These are phyloP conservation scores for Aspergillus pseudoviridinutans DNA, from an alignment of 2,329 filamentous ascomycete species.

Conservation along the genomic window DNA sequence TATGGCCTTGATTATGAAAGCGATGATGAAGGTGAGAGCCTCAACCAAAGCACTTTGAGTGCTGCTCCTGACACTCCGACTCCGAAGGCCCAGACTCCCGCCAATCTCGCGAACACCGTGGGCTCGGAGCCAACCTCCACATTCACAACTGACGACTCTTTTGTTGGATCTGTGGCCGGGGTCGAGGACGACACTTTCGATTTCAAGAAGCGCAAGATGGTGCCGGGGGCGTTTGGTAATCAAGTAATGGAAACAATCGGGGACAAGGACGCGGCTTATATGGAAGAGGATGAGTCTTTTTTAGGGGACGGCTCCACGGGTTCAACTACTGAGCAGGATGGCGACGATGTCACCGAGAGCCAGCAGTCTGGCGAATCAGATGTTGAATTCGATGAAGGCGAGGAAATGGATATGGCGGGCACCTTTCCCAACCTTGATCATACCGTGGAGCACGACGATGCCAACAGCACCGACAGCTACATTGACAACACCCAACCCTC, in stretches of 20 bases:
- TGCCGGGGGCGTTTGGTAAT: conserved; percentile 79
- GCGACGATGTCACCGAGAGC: conserved; percentile 46
- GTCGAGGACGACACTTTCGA: conserved; percentile 56
- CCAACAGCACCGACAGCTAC: conserved; percentile 44
- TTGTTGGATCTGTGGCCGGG: conserved; percentile 36
- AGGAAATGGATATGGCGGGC: conserved; percentile 80
- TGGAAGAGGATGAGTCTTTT: conserved; percentile 66
- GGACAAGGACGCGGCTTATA: conserved; percentile 36
- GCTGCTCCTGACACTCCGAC: conserved; percentile 48
- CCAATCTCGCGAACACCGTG: conserved; percentile 27
- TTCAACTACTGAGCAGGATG: conserved; percentile 63
- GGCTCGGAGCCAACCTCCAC: conserved; percentile 36
- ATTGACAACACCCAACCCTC: conserved; percentile 42
- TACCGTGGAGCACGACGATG: conserved; percentile 69
- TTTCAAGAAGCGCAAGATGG: conserved; percentile 49
- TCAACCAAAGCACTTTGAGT: conserved; percentile 50
- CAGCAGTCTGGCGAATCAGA: conserved; percentile 62
- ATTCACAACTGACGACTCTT: conserved; percentile 40
- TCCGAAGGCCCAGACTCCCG: conserved; percentile 35
- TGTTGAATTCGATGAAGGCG: conserved; percentile 59
- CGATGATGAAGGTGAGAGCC: conserved; percentile 57
- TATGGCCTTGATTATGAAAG: conserved; percentile 85
- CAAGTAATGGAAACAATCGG: conserved; percentile 54
- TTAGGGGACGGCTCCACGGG: conserved; percentile 88
- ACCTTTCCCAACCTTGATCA: conserved; percentile 69